Base-by-base conservation (phyloP, 2,329 filamentous ascomycete species). In the Pseudocercospora pini-densiflorae region DNA sequence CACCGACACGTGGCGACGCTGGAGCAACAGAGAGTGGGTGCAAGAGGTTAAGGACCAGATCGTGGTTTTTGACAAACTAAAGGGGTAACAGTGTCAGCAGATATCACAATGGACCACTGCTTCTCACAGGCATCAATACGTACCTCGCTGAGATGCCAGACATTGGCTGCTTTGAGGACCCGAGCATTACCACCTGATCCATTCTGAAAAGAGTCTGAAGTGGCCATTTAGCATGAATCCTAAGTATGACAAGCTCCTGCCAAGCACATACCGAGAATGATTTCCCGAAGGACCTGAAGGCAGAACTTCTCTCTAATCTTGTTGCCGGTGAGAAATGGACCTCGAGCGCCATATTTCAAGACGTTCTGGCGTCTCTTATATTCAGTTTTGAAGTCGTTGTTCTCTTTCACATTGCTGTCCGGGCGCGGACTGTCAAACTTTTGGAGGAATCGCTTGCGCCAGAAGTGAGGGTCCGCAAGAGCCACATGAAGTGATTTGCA, bases 401-500 rank as follows among this genome's bases (percentile, higher is more conserved):
- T 61, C 63, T 53, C 62, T 61, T 59, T 53, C 74, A 49, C 27
- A 55, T 61, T 58, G 69, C 45, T 55, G 53, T 45, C 63, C 23
- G 55, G 64, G 36, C 65, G 36, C 21, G 74, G 73, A 31, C 40
- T 68, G 49, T 85, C 84, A 68, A 81, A 87, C 27, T 64, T 75
- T 23, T 74, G 63, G 14, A 77, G 72, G 69, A 84, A 87, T 19
- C 76, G 78, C 43, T 72, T 68, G 40, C 81, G 80, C 85, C 85
- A 87, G 71, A 86, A 82, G 6, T 77, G 70, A 49, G 80, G 78
- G 5, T 74, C 77, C 31, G 82, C 77, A 61, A 85, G 73, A 6
- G 81, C 78, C 68, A 77, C 62, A 36, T 76, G 72, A 0, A 81
- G 80, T 3, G 69, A 70, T 7, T 71, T 74, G 74, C 84, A 85